These are phyloP conservation scores for Clitoria ternatea DNA, from an alignment of 306 rosid genomes.

Conservation along the genomic window DNA sequence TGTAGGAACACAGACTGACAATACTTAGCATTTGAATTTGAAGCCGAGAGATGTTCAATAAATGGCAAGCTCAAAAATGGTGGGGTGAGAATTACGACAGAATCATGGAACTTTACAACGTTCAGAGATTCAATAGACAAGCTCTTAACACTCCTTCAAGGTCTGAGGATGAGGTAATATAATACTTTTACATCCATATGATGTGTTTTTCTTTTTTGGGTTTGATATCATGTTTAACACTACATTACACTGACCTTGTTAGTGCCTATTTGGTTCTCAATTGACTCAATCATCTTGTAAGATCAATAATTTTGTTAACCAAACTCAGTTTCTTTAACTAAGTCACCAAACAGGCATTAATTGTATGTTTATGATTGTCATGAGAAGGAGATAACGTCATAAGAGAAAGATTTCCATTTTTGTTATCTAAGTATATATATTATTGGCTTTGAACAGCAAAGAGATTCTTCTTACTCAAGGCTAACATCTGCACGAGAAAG, in stretches of 20 bases:
- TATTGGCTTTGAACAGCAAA: conserved; percentile 39
- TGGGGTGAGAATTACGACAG: conserved; percentile 96
- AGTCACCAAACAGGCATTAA: too few relatives aligned
- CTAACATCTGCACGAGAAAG: conserved; percentile 23
- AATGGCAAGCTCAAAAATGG: conserved; percentile 91
- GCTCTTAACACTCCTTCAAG: conserved; percentile 69
- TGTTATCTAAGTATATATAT: not conserved
- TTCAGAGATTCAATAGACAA: conserved; percentile 71
- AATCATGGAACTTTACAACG: conserved; percentile 87
- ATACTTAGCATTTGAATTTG: conserved; percentile 30
- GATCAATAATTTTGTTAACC: too few relatives aligned
- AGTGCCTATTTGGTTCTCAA: too few relatives aligned
- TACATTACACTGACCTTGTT: not conserved
- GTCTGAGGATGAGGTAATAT: conserved; percentile 80
- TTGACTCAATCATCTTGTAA: too few relatives aligned
- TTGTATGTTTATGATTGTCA: not conserved
- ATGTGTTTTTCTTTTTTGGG: too few relatives aligned
- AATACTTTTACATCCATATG: not conserved
- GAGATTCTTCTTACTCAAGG: conserved; percentile 51
- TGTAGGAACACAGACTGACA: conserved; percentile 30
- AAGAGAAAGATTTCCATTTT: too few relatives aligned
- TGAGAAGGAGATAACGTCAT: too few relatives aligned
- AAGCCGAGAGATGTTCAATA: conserved; percentile 90
- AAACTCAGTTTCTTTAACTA: too few relatives aligned
- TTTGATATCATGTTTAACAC: too few relatives aligned